Conservation (phyloP, 441 rosid genomes). For the Adansonia grandidieri region DNA sequence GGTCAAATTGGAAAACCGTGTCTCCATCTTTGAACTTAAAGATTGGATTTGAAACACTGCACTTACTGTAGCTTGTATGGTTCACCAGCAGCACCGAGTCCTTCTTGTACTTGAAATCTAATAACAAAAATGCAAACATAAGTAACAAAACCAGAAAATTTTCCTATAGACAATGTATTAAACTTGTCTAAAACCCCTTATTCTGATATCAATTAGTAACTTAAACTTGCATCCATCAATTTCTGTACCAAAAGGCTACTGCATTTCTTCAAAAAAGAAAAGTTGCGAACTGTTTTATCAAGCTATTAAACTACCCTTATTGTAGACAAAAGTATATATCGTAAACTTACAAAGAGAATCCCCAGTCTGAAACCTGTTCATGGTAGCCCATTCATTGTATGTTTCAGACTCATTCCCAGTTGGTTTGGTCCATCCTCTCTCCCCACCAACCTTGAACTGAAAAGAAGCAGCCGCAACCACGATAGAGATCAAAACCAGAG, state of each 20-base stretch:
- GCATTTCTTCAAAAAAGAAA: background rate
- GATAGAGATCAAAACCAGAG: slow-evolving; percentile 15
- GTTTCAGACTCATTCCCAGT: slow-evolving; percentile 26
- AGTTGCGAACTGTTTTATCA: background rate
- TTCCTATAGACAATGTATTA: too few species aligned
- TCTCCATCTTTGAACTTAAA: slow-evolving; percentile 28
- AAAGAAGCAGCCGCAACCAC: slow-evolving; percentile 17
- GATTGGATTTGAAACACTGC: slow-evolving; percentile 32
- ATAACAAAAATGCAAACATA: background rate
- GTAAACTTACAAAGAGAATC: slow-evolving; percentile 38
- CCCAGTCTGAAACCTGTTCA: slow-evolving; percentile 37
- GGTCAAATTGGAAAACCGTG: slow-evolving; percentile 30
- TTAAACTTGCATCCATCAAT: too few species aligned
- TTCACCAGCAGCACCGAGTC: slow-evolving; percentile 42
- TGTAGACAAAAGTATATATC: background rate
- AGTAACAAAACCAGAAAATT: background rate
- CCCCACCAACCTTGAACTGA: slow-evolving; percentile 41
- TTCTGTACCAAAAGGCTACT: background rate
- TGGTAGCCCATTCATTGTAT: slow-evolving; percentile 34
- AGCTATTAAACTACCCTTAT: too few species aligned
- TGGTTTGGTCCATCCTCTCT: slow-evolving; percentile 35
- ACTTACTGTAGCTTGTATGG: slow-evolving; percentile 25
- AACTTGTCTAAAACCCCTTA: too few species aligned
- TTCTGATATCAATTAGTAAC: background rate
- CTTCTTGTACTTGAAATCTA: slow-evolving; percentile 35